Conservation (phyloP, 2,329 filamentous ascomycete genomes). For the Thermochaetoides dissita region DNA sequence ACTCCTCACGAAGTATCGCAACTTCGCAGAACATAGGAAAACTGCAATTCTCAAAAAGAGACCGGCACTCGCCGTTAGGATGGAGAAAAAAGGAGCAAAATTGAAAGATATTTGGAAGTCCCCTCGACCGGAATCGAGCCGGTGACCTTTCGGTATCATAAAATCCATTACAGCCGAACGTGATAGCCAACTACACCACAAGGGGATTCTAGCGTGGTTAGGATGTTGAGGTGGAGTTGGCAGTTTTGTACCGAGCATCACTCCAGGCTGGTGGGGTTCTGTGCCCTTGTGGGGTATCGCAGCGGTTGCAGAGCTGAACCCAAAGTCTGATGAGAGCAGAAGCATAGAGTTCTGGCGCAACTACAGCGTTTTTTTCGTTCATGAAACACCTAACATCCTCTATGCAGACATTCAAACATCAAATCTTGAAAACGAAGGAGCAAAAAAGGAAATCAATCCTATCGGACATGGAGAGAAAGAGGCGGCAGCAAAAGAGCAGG, state of each 20-base stretch:
- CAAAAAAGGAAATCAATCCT: not conserved
- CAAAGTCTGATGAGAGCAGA: too few species aligned
- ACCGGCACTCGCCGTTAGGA: not conserved
- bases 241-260: not conserved
- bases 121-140: constrained; percentile 4
- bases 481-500: not conserved
- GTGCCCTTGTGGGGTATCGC: too few species aligned
- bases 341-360: too few species aligned
- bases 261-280: too few species aligned
- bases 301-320: too few species aligned
- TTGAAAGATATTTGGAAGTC: not conserved
- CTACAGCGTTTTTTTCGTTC: too few species aligned
- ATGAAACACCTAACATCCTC: too few species aligned
- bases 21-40: too few species aligned
- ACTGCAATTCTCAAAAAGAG: not conserved
- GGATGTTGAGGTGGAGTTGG: not conserved
- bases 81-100: not conserved
- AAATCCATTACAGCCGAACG: constrained; percentile 8
- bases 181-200: constrained; percentile 10
- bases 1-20: too few species aligned
- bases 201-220: constrained; percentile 1
- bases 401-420: too few species aligned
- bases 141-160: constrained; percentile 5
- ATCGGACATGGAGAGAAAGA: not conserved
- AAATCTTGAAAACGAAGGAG: not conserved